Percentiles rank a stretch among this genome's conserved stretches.
phyloP scores from a whole-genome alignment of 1,284 basidiomycete species.

The Rhodotorula sp. region DNA sequence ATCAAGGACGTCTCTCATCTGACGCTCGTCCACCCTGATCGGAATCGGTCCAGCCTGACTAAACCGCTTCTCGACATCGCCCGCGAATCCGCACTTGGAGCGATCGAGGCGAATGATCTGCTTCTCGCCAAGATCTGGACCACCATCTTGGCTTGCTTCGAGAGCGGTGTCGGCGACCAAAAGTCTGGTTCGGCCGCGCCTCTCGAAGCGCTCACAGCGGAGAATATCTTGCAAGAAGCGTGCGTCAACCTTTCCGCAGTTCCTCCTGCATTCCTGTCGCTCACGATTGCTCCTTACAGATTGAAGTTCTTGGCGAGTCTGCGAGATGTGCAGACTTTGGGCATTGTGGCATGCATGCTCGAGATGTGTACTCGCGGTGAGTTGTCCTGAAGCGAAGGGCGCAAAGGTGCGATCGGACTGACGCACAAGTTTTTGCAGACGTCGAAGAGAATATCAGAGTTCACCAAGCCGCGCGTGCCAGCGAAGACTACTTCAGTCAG shows the following conservation, averaged over 20 bases:
- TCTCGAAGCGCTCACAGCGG: conserved; percentile 40
- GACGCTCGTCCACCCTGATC: conserved; percentile 59
- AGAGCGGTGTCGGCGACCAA: conserved; percentile 28
- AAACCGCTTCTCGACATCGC: conserved; percentile 58
- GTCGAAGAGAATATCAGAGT: conserved; percentile 11
- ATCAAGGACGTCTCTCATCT: conserved; percentile 62
- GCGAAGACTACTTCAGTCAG: conserved; percentile 38
- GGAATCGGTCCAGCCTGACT: conserved; percentile 61
- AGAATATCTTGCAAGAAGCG: conserved; percentile 46
- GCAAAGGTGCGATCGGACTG: neutral
- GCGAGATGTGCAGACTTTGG: conserved; percentile 78
- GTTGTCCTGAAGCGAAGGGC: neutral
- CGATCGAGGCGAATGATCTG: conserved; percentile 53
- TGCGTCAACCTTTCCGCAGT: neutral
- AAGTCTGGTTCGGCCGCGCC: conserved; percentile 12
- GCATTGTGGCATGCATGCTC: conserved; percentile 69
- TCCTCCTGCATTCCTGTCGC: conserved; percentile 5
- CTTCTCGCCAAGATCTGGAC: conserved; percentile 56
- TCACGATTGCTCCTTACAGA: conserved; percentile 45
- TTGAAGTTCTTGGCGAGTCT: conserved; percentile 49
- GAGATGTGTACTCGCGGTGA: conserved; percentile 33
- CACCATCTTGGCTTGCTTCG: conserved; percentile 58
- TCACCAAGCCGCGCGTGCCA: neutral
- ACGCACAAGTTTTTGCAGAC: neutral
- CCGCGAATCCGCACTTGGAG: conserved; percentile 64